phyloP scores from a whole-genome alignment of 2,329 filamentous ascomycete species.

The Dendryphion nanum region DNA sequence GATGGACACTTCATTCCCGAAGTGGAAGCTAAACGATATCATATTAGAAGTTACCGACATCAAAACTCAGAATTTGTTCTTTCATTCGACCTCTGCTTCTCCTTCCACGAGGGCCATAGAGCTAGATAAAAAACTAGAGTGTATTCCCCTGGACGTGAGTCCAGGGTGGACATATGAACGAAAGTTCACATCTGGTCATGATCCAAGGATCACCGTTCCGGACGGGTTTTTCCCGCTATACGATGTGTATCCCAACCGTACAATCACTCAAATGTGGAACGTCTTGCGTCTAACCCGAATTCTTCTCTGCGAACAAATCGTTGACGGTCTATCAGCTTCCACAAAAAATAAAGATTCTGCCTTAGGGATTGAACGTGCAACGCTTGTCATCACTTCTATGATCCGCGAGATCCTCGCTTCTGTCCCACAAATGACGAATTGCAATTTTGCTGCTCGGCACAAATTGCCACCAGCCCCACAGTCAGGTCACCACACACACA shows the following conservation, averaged over 20 bases:
- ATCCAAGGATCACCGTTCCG: background rate
- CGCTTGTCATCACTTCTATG: constrained; percentile 17
- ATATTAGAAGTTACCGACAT: constrained; percentile 27
- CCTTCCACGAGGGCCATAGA: constrained; percentile 15
- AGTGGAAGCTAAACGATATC: constrained; percentile 28
- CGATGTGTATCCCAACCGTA: constrained; percentile 28
- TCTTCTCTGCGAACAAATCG: constrained; percentile 27
- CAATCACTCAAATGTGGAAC: constrained; percentile 32
- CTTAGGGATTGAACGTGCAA: constrained; percentile 6
- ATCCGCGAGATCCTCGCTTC: constrained; percentile 31
- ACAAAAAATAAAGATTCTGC: constrained; percentile 2
- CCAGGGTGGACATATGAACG: constrained; percentile 1
- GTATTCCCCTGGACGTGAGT: constrained; percentile 15
- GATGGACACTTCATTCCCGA: constrained; percentile 23
- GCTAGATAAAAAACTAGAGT: constrained; percentile 23
- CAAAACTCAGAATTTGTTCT: constrained; percentile 42
- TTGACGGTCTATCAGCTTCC: constrained; percentile 7
- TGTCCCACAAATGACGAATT: constrained; percentile 31
- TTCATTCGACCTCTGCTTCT: constrained; percentile 42
- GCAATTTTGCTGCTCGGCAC: constrained; percentile 14
- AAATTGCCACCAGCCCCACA: constrained; percentile 10
- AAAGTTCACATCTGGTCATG: background rate
- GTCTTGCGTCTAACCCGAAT: constrained; percentile 30
- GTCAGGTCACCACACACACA: constrained; percentile 10
- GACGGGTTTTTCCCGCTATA: constrained; percentile 10